Evolutionary conservation across 2,329 filamentous ascomycete species (phyloP).

Genomic region (Penicillium sp.): DNA sequence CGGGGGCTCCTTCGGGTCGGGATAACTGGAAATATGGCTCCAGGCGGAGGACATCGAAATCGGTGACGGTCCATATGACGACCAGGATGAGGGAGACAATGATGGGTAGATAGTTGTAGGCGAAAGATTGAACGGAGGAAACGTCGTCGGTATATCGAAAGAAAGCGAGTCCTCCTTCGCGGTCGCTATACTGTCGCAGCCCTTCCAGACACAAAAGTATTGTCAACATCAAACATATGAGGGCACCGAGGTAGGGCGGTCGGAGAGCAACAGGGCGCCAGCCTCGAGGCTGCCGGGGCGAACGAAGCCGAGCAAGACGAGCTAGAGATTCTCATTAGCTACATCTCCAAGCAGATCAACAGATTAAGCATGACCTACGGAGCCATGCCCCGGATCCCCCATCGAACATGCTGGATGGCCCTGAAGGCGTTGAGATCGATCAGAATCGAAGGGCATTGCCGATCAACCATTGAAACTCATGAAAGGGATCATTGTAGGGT

Average conservation of each 20-base stretch:
- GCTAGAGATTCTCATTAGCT: neutral
- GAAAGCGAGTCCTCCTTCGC: conserved; percentile 31
- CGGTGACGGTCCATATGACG: conserved; percentile 52
- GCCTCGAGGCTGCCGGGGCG: conserved; percentile 14
- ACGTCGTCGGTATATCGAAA: conserved; percentile 33
- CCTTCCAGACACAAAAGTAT: conserved; percentile 30
- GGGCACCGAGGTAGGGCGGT: conserved; percentile 28
- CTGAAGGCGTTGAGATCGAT: conserved; percentile 6
- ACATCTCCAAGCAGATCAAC: neutral
- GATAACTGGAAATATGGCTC: conserved; percentile 51
- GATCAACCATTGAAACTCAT: conserved; percentile 5
- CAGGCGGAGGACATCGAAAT: conserved; percentile 53
- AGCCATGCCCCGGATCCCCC: conserved; percentile 18
- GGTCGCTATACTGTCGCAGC: conserved; percentile 33
- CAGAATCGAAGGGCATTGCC: conserved; percentile 21
- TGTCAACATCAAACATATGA: conserved; percentile 26
- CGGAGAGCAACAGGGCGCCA: conserved; percentile 39
- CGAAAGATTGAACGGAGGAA: conserved; percentile 30
- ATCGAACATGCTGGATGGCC: conserved; percentile 25
- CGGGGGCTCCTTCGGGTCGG: conserved; percentile 33
- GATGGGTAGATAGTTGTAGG: conserved; percentile 45
- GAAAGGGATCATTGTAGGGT: neutral
- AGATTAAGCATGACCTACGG: conserved; percentile 14
- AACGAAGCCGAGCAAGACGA: neutral
- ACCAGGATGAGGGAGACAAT: conserved; percentile 50